A percentile compares a stretch with the other conserved stretches of the same genome.
Conservation (phyloP, 1,284 basidiomycete species). For the Sporisorium iseilematis-ciliati region DNA sequence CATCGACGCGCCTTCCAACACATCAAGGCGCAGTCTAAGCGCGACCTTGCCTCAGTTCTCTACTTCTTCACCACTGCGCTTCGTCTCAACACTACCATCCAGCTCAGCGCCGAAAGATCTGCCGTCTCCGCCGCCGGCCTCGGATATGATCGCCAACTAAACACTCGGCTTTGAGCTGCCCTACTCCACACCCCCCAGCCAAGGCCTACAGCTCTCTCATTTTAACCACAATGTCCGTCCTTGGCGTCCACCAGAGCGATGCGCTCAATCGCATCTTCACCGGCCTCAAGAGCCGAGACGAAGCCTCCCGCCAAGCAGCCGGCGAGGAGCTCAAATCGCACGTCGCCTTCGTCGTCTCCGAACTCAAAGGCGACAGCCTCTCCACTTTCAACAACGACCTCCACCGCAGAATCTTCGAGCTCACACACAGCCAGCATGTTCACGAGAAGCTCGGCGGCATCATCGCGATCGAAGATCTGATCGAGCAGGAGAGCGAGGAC, state of each 20-base stretch:
- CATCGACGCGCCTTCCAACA: not conserved
- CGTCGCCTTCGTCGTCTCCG: slow-evolving; percentile 57
- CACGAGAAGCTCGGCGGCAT: slow-evolving; percentile 84
- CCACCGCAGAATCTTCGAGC: slow-evolving; percentile 81
- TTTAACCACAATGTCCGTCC: slow-evolving; percentile 44
- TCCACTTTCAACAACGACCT: slow-evolving; percentile 72
- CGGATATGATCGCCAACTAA: slow-evolving; percentile 23
- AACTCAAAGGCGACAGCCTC: slow-evolving; percentile 65
- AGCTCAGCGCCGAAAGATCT: not conserved
- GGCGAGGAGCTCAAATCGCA: slow-evolving; percentile 64
- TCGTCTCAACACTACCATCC: not conserved
- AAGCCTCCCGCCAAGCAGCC: slow-evolving; percentile 50
- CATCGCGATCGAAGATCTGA: slow-evolving; percentile 76
- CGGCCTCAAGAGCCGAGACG: slow-evolving; percentile 62
- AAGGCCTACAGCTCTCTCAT: slow-evolving; percentile 2
- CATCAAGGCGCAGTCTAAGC: not conserved
- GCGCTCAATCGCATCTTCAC: slow-evolving; percentile 63
- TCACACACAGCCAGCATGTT: slow-evolving; percentile 82
- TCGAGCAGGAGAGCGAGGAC: slow-evolving; percentile 55
- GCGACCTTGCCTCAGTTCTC: not conserved
- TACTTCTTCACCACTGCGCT: not conserved
- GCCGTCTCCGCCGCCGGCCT: slow-evolving; percentile 1
- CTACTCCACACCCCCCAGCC: not conserved
- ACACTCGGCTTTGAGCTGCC: slow-evolving; percentile 25
- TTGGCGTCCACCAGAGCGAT: slow-evolving; percentile 55